Percentiles rank a stretch among this genome's conserved stretches.
phyloP scores from a whole-genome alignment of 1,284 basidiomycete species.

The Anthracocystis panici-leucophaei region DNA sequence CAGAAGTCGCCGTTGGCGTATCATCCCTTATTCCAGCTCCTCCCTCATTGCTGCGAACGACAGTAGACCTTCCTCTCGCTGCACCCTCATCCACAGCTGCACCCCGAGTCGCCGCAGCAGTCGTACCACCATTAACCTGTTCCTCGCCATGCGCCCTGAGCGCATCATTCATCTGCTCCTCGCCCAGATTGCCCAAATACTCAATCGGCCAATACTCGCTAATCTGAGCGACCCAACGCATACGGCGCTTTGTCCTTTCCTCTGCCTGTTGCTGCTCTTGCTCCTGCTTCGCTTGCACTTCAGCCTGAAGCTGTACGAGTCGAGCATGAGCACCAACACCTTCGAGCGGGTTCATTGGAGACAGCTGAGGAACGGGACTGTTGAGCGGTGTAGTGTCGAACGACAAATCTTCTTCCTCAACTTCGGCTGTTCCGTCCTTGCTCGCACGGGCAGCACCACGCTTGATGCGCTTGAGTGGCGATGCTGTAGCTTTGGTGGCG shows the following conservation, averaged over 20 bases:
- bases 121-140: background rate
- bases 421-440: constrained; percentile 40
- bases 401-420: constrained; percentile 60
- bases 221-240: constrained; percentile 71
- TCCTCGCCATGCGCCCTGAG: constrained; percentile 47
- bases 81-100: background rate
- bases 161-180: constrained; percentile 77
- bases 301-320: constrained; percentile 17
- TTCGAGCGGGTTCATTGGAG: constrained; percentile 41
- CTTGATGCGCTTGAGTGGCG: constrained; percentile 26
- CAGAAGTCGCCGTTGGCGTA: background rate
- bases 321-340: constrained; percentile 3
- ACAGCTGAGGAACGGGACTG: constrained; percentile 78
- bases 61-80: constrained; percentile 15
- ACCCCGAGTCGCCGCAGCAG: background rate
- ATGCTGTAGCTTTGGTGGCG: background rate
- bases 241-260: constrained; percentile 60
- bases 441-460: background rate
- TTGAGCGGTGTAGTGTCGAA: constrained; percentile 75
- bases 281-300: constrained; percentile 29
- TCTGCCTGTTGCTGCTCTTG: constrained; percentile 32
- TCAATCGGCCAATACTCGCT: constrained; percentile 87
- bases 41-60: constrained; percentile 4
- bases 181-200: constrained; percentile 78
- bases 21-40: background rate